Percentiles rank a stretch among this genome's conserved stretches.
Conservation (phyloP, 2,329 filamentous ascomycete species). For the Phoma sp. region DNA sequence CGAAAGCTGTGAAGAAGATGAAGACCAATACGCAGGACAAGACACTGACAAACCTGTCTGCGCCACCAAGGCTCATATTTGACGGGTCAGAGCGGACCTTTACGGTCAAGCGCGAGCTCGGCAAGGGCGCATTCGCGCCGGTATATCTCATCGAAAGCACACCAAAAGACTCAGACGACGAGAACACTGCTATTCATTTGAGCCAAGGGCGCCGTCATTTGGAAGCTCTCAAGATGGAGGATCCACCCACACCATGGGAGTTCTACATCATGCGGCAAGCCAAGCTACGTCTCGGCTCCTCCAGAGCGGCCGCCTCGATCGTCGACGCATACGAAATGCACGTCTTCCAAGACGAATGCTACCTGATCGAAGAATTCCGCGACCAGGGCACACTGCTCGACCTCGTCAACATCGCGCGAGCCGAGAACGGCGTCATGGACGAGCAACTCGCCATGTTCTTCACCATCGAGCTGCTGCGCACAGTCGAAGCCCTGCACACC, state of each 20-base stretch:
- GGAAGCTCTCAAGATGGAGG: conserved; percentile 94
- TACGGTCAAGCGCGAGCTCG: conserved; percentile 81
- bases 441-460: conserved; percentile 96
- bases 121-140: conserved; percentile 91
- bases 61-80: conserved; percentile 72
- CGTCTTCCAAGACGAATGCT: conserved; percentile 87
- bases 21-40: conserved; percentile 63
- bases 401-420: conserved; percentile 83
- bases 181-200: conserved; percentile 59
- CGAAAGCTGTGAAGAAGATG: conserved; percentile 68
- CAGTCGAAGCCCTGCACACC: conserved; percentile 82
- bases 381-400: conserved; percentile 94
- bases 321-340: conserved; percentile 89
- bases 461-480: conserved; percentile 86
- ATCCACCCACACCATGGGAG: conserved; percentile 88
- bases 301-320: conserved; percentile 75
- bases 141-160: conserved; percentile 88
- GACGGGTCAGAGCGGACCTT: conserved; percentile 71
- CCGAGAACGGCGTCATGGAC: conserved; percentile 79
- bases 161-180: conserved; percentile 54
- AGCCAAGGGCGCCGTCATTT: conserved; percentile 68
- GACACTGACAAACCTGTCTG: conserved; percentile 63
- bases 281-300: conserved; percentile 74
- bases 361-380: conserved; percentile 85
- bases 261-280: conserved; percentile 92